Evolutionary conservation across 768 basidiomycete species (phyloP), one percentile per base, ranked within the genome.

Genomic region (Austroboletus festivus): DNA sequence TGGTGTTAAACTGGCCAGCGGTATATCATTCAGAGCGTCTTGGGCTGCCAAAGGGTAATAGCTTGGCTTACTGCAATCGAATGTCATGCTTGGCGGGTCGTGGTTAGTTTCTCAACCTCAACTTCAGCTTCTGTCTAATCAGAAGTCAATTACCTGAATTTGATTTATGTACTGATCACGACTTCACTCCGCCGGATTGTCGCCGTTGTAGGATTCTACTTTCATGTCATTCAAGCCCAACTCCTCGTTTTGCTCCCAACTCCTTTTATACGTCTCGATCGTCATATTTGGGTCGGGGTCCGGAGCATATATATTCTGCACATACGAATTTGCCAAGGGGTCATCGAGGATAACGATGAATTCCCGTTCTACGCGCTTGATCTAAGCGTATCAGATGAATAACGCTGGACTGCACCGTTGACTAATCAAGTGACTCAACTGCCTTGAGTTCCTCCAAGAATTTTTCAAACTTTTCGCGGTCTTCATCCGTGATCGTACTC

Each of bases 251-350:
- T 99, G 93, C 38, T 91, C 81, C 73, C 79, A 89, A 4, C 82
- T 82, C 42, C 96, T 76, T 34, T 93, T 89, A 61, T 98, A 99
- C 47, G 68, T 63, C 63, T 87, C 89, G 44, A 89, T 78, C 24
- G 67, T 74, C 89, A 99, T 91, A 60, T 93, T 93, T 1, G 95
- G 95, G 62, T 98, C 95, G 0, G 89, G 84, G 62, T 99, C 95
- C 4, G 96, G 96, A 0, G 96, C 95, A 63, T 95, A 97, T n/a
- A 94, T 59, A 65, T 93, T 96, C 66, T 99, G 96, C 38, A 99
- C 73, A 62, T 98, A 94, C 3, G 92, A 94, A 67, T 98, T 97
- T 13, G 91, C 86, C 18, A 98, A 74, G 3, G 96, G 96, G 62
- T 98, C 95, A 61, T 98, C 95, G 10, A 99, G 73, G 64, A 98